These are phyloP conservation scores for Mycena kentingensis DNA, from an alignment of 768 basidiomycete genomes.

Conservation along the genomic window DNA sequence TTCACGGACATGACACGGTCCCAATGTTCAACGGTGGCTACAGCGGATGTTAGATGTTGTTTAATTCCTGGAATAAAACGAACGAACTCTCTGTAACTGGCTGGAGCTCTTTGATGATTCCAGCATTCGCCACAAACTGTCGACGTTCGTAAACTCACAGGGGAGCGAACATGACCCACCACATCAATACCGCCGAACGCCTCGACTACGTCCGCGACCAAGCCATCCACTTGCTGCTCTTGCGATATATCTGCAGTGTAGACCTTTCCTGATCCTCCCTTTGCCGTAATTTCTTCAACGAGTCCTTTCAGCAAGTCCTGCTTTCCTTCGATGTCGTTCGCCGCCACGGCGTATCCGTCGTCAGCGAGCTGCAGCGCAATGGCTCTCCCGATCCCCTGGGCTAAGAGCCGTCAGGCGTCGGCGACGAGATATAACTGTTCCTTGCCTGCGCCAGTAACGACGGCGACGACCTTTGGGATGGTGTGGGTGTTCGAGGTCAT, in stretches of 20 bases:
- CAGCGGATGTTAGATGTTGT: too few species aligned
- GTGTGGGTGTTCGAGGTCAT: too few species aligned
- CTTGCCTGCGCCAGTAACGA: constrained; percentile 33
- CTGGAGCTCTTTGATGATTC: constrained; percentile 13
- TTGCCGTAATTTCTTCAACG: constrained; percentile 11
- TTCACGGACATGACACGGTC: constrained; percentile 31
- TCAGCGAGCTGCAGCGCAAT: constrained; percentile 39
- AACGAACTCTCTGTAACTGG: constrained; percentile 21
- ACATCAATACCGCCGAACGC: constrained; percentile 33
- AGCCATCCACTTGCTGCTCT: constrained; percentile 25
- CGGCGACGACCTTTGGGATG: too few species aligned
- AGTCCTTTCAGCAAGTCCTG: constrained; percentile 17
- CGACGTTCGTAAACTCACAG: neutral
- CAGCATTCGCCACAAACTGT: constrained; percentile 36
- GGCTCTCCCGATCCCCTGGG: constrained; percentile 31
- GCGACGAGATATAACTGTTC: neutral
- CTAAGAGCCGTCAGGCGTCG: neutral
- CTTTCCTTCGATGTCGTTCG: constrained; percentile 35
- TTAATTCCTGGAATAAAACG: neutral
- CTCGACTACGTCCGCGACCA: constrained; percentile 26
- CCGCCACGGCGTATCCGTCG: constrained; percentile 37
- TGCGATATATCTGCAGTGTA: constrained; percentile 22
- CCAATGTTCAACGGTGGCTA: constrained; percentile 25
- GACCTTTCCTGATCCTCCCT: neutral
- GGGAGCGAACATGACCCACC: constrained; percentile 21